These are phyloP conservation scores for Xylaria sp. DNA, from an alignment of 2,329 filamentous ascomycete species.

Conservation along the genomic window DNA sequence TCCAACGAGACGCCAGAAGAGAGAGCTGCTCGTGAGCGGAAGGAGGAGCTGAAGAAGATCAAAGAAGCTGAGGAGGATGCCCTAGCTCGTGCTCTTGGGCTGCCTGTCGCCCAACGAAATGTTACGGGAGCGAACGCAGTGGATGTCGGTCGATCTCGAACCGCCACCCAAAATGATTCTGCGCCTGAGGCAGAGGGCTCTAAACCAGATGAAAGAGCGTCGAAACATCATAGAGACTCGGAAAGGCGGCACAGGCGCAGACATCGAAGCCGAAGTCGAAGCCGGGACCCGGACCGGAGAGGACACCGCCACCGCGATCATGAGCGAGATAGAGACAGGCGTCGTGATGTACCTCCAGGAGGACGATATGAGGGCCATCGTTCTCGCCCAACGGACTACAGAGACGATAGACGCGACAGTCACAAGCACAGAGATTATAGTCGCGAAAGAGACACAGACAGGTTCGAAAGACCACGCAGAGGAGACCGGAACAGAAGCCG, in stretches of 20 bases:
- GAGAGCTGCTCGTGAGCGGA: constrained; percentile 69
- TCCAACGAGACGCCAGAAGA: constrained; percentile 69
- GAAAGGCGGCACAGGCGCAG: constrained; percentile 51
- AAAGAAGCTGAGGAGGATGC: constrained; percentile 96
- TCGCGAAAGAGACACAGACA: constrained; percentile 38
- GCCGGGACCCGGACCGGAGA: constrained; percentile 43
- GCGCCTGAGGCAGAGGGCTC: constrained; percentile 26
- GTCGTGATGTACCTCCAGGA: constrained; percentile 46
- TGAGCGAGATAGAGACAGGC: constrained; percentile 44
- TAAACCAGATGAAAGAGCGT: constrained; percentile 40
- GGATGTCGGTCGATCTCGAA: constrained; percentile 61
- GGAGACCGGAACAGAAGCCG: constrained; percentile 41
- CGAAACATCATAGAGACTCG: constrained; percentile 47
- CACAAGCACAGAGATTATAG: constrained; percentile 41
- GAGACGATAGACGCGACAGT: constrained; percentile 58
- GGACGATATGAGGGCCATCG: constrained; percentile 40
- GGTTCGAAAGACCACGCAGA: constrained; percentile 35
- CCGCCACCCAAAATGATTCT: constrained; percentile 39
- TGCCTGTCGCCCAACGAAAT: constrained; percentile 74
- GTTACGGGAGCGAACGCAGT: constrained; percentile 75
- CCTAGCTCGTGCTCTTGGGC: constrained; percentile 81
- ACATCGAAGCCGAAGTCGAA: constrained; percentile 50
- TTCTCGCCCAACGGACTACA: constrained; percentile 55
- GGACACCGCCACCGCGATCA: constrained; percentile 50
- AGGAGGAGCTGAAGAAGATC: constrained; percentile 78